Evolutionary conservation across 352 stramenopile genomes (phyloP), one percentile per base, ranked within the genome.

Genomic region (Pythium phragmiticola): DNA sequence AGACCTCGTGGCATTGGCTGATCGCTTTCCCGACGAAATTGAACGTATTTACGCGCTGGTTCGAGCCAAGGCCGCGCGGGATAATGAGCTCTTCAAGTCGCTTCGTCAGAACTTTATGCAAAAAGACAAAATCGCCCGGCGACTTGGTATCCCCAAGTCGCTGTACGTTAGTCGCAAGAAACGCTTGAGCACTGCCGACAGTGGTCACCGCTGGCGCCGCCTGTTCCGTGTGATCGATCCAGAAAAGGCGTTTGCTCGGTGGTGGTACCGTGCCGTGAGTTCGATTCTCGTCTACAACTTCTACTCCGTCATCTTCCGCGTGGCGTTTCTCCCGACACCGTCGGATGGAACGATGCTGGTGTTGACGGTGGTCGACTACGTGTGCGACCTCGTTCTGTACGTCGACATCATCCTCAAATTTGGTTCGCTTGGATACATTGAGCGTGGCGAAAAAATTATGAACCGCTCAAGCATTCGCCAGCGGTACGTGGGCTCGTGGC

Each of bases 231-330:
- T 83, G 7, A 49, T 87, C 16, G 78, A 88, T 14, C 82, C 80
- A 0, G 77, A 83, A n/a, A 57, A 57, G 9, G 13, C 48, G 1
- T 78, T 88, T 30, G 76, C 74, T 12, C 62, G 59, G 19, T 88
- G 78, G 72, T 89, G 82, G 82, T 77, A 84, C 50, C 78, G 82
- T 16, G 36, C 63, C n/a, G 76, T 87, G 33, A 72, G 69, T 2
- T 39, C 66, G 26, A 76, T 89, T 34, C 57, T 89, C 46, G 66
- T 71, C 17, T 73, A 73, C 52, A 73, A 76, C 33, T 76, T 76
- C 49, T 76, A 76, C 53, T 21, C 69, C 1, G 61, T 76, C 45
- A 71, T 70, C 23, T 76, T 76, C 34, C 69, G 69, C 21, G 58
- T 72, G 7, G 68, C 68, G 13, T 75, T 75, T 28, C 17, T 75